Evolutionary conservation across 2,329 filamentous ascomycete species (phyloP).

Genomic region (Dactylellina drechsleri): DNA sequence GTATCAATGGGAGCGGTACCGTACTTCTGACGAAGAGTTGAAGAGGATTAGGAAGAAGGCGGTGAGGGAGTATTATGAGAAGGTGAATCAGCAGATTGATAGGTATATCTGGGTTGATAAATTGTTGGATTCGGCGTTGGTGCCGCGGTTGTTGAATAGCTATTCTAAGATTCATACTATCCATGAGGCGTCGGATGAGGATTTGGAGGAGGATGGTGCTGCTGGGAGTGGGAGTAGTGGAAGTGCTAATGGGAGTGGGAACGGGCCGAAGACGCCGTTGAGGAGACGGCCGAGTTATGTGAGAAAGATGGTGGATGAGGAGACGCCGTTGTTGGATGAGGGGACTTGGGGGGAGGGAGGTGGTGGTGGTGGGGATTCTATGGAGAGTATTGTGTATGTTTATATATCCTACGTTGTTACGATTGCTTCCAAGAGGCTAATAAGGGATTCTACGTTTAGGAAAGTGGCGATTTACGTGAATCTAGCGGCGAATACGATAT

Average conservation of each 20-base stretch:
- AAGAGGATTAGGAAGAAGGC: slow-evolving; percentile 76
- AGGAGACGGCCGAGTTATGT: slow-evolving; percentile 72
- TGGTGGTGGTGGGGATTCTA: slow-evolving; percentile 35
- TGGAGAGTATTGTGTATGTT: slow-evolving; percentile 54
- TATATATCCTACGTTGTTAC: not conserved
- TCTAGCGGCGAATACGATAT: slow-evolving; percentile 77
- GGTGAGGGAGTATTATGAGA: slow-evolving; percentile 84
- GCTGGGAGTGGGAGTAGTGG: slow-evolving; percentile 1
- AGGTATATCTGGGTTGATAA: slow-evolving; percentile 94
- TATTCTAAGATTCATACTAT: slow-evolving; percentile 39
- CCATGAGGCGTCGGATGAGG: slow-evolving; percentile 16
- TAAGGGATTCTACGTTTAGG: slow-evolving; percentile 11
- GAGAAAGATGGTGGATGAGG: slow-evolving; percentile 77
- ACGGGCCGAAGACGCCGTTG: slow-evolving; percentile 38
- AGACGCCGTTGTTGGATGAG: slow-evolving; percentile 71
- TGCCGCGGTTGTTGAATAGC: slow-evolving; percentile 82
- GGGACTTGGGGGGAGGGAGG: slow-evolving; percentile 52
- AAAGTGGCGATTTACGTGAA: slow-evolving; percentile 90
- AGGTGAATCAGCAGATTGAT: slow-evolving; percentile 86
- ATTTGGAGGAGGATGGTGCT: slow-evolving; percentile 4
- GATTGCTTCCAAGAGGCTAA: not conserved
- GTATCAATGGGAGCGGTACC: slow-evolving; percentile 88
- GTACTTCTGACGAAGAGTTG: slow-evolving; percentile 81
- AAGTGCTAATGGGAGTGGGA: not conserved
- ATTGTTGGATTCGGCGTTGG: slow-evolving; percentile 88